Percentiles rank a stretch among this genome's conserved stretches.
Evolutionary conservation across 225 moss, liverwort and hornwort genomes (phyloP).

Genomic region (Pleurozium schreberi): DNA sequence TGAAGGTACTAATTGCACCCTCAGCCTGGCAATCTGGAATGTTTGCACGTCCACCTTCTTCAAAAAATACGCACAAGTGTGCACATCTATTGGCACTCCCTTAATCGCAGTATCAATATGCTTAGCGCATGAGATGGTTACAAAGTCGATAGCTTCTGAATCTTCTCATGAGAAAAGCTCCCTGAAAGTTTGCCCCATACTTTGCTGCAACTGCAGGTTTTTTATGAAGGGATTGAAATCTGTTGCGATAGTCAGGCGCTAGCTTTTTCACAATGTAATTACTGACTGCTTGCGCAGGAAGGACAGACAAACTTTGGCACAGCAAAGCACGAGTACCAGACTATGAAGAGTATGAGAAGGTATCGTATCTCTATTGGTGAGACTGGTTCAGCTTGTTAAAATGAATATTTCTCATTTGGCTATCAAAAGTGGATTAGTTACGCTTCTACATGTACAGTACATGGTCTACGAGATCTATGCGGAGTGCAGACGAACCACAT

Average conservation of each 20-base stretch:
- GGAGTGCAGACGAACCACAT: not conserved
- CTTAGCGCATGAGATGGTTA: not conserved
- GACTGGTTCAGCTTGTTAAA: not conserved
- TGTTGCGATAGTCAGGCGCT: not conserved
- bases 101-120: not conserved
- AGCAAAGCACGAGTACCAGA: not conserved
- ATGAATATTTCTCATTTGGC: not conserved
- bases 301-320: not conserved
- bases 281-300: conserved; percentile 4
- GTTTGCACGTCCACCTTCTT: not conserved
- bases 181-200: not conserved
- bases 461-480: not conserved
- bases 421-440: not conserved
- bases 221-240: not conserved
- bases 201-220: not conserved
- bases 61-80: not conserved
- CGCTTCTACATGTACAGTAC: not conserved
- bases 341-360: conserved; percentile 5
- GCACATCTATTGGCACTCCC: not conserved
- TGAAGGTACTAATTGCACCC: conserved; percentile 5
- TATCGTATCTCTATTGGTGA: not conserved
- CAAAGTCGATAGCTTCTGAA: not conserved
- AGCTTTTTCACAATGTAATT: not conserved
- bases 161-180: not conserved
- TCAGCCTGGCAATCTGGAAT: not conserved